Conservation (phyloP, 1,284 basidiomycete species). For the Vanrija humicola region DNA sequence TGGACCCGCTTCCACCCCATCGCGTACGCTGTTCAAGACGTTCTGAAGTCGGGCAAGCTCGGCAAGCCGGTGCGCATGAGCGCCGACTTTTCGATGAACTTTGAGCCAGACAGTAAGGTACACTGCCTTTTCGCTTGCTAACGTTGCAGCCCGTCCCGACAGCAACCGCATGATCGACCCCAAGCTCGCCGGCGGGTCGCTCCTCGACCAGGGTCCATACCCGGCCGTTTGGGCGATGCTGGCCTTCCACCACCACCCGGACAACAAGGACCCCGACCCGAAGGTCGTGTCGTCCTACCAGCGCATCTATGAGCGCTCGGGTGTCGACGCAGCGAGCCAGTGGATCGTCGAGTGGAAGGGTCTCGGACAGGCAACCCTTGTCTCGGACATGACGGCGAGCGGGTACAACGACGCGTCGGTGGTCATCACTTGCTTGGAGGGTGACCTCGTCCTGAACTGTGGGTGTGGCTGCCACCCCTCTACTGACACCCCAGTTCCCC, state of each 20-base stretch:
- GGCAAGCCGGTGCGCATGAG: constrained; percentile 50
- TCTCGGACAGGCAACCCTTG: constrained; percentile 32
- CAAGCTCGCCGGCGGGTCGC: constrained; percentile 71
- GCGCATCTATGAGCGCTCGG: constrained; percentile 60
- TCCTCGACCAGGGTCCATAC: constrained; percentile 81
- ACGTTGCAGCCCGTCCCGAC: constrained; percentile 21
- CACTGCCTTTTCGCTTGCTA: not conserved
- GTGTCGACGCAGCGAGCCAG: constrained; percentile 72
- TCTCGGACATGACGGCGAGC: constrained; percentile 29
- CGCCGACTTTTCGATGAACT: constrained; percentile 70
- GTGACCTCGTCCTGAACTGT: constrained; percentile 36
- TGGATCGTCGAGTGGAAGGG: constrained; percentile 67
- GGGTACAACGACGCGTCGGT: constrained; percentile 26
- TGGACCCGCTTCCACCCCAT: constrained; percentile 50
- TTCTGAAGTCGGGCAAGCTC: constrained; percentile 42
- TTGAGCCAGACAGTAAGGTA: constrained; percentile 64
- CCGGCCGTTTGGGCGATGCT: constrained; percentile 78
- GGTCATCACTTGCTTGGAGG: constrained; percentile 38
- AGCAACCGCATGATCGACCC: constrained; percentile 74
- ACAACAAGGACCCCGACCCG: constrained; percentile 58
- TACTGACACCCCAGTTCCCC: constrained; percentile 24
- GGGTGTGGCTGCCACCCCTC: constrained; percentile 12
- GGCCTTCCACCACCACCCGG: constrained; percentile 71
- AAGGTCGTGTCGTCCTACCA: constrained; percentile 42
- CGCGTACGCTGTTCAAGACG: constrained; percentile 43